Evolutionary conservation across 1,139 yeast species (phyloP), one percentile per base, ranked within the genome.

Genomic region (Candida neerlandica): DNA sequence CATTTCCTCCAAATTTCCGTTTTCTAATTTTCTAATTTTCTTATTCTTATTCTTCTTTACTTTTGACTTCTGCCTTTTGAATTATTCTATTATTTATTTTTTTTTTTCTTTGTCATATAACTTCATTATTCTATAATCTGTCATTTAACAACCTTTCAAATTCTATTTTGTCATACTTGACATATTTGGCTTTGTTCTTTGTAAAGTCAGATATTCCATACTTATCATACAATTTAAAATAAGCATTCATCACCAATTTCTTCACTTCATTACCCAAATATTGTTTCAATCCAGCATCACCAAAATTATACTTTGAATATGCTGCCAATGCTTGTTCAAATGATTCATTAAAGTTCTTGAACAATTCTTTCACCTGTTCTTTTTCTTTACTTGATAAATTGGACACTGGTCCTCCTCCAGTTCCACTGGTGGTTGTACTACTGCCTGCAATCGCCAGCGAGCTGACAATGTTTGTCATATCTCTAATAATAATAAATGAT

Each of bases 311-410:
- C 55, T 77, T 74, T 61, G 83, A 84, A 64, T 89, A 85, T 51
- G 80, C 79, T 45, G 78, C 75, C 21, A 87, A 76, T 42, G 94
- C 80, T 46, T 81, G 86, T 53, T 90, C 97, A 62, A 90, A 88
- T 47, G 92, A 89, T 29, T 84, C 83, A 60, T 94, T 92, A 70
- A 94, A 92, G 50, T 75, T 81, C 57, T 80, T 81, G 72, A 91
- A 92, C 61, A 89, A 84, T 53, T 94, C 97, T 62, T 94, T 95
- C 51, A 92, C 83, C 50, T 80, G 82, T 47, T 91, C 97, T 54
- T 84, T 83, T 56, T 92, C 96, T 61, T 91, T 92, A 33, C 81
- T 78, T 3, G 84, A 69, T 50, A 73, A 54, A 45, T 67, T 63
- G 2, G 61, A 60, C 3, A 59, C 63, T 23, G 58, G 51, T 2